Percentiles rank a stretch among this genome's conserved stretches.
phyloP scores from a whole-genome alignment of 2,329 filamentous ascomycete genomes.

The Ceratocystiopsis minuta region DNA sequence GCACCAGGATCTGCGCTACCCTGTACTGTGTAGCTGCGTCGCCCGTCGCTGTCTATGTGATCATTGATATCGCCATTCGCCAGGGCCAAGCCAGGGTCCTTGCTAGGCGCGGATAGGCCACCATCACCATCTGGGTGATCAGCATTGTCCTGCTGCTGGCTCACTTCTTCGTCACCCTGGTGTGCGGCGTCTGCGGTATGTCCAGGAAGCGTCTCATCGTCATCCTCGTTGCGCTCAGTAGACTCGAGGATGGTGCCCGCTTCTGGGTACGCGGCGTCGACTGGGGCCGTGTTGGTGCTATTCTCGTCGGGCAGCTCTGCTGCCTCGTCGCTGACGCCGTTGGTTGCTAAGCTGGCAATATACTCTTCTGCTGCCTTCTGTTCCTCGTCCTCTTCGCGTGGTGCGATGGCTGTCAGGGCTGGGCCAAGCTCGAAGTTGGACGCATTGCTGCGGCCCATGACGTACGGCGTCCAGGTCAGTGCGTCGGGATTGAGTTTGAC shows the following conservation, averaged over 20 bases:
- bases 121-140: no score
- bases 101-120: no score
- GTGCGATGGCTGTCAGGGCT: slow-evolving; percentile 69
- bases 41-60: no score
- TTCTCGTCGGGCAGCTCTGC: neutral
- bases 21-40: no score
- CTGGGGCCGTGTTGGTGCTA: neutral
- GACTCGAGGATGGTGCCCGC: slow-evolving; percentile 8
- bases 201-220: neutral
- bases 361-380: slow-evolving; percentile 18
- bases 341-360: slow-evolving; percentile 15
- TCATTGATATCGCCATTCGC: no score
- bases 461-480: slow-evolving; percentile 88
- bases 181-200: no score
- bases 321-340: slow-evolving; percentile 7
- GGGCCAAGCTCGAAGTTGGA: slow-evolving; percentile 71
- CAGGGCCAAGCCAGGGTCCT: no score
- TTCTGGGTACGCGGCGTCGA: slow-evolving; percentile 6
- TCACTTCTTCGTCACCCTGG: neutral
- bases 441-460: slow-evolving; percentile 77
- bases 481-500: slow-evolving; percentile 65
- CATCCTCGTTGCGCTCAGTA: slow-evolving; percentile 9
- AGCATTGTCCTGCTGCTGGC: neutral
- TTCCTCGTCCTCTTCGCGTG: slow-evolving; percentile 49
- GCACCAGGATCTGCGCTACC: no score